Conservation (phyloP, 2,329 filamentous ascomycete genomes). For the Sclerotinia spermophila region DNA sequence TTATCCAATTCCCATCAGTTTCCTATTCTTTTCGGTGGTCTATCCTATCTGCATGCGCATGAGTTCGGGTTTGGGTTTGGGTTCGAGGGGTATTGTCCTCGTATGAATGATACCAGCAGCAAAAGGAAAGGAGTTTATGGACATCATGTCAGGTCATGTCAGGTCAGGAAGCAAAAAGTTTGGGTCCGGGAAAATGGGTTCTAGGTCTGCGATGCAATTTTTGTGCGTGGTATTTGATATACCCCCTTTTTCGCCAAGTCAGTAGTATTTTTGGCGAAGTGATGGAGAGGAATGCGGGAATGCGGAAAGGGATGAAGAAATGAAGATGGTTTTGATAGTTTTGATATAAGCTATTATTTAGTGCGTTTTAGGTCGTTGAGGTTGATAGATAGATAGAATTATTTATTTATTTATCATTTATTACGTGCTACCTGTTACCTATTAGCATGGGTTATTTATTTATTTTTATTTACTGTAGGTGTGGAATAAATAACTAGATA, state of each 20-base stretch:
- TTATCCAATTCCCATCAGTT: background rate
- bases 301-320: background rate
- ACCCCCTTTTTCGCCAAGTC: background rate
- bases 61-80: background rate
- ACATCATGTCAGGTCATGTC: background rate
- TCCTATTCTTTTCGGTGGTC: background rate
- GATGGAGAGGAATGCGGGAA: background rate
- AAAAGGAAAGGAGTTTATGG: conserved; percentile 5
- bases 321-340: background rate
- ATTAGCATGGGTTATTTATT: no score
- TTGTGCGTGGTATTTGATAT: background rate
- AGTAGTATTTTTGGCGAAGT: background rate
- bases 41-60: background rate
- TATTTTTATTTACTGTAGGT: no score
- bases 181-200: background rate
- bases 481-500: no score
- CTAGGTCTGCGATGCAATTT: no score
- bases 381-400: background rate
- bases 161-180: background rate
- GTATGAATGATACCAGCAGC: background rate
- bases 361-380: background rate
- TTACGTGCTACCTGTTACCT: no score
- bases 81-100: background rate
- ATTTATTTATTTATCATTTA: no score
- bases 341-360: background rate